A percentile compares a stretch with the other conserved stretches of the same genome.
Conservation (phyloP, 257 asterid genomes). For the Solanum bukasovii region DNA sequence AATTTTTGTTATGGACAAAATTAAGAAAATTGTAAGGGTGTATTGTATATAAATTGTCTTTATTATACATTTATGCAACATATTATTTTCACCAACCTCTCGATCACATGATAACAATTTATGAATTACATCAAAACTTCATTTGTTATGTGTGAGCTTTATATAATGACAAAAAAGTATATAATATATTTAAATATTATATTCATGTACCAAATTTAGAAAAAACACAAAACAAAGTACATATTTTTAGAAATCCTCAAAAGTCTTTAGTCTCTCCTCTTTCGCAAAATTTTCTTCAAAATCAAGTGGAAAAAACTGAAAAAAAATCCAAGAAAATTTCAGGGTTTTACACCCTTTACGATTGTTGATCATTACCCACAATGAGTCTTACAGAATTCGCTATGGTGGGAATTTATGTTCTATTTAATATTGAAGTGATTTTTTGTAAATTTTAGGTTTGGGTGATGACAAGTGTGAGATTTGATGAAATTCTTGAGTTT, state of each 20-base stretch:
- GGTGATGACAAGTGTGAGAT: neutral
- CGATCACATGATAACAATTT: neutral
- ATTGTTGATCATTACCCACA: neutral
- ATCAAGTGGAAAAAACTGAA: neutral
- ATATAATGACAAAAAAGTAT: too few relatives aligned
- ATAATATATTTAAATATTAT: too few relatives aligned
- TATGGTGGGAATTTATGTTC: conserved; percentile 29
- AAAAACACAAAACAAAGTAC: neutral
- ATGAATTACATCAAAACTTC: too few relatives aligned
- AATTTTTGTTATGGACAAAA: too few relatives aligned
- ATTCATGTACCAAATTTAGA: neutral
- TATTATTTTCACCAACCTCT: too few relatives aligned
- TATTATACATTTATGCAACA: neutral
- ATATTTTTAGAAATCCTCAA: neutral
- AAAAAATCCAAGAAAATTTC: neutral
- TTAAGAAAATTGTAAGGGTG: fast-evolving
- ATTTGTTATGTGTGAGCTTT: neutral
- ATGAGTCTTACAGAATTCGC: conserved; percentile 54
- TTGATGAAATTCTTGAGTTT: neutral
- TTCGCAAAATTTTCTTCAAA: neutral
- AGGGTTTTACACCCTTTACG: neutral
- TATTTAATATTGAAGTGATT: neutral
- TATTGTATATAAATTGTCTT: too few relatives aligned
- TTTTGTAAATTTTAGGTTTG: neutral
- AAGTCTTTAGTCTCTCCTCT: neutral